Conservation (phyloP, 2,329 filamentous ascomycete species). For the Stemphylium beticola region DNA sequence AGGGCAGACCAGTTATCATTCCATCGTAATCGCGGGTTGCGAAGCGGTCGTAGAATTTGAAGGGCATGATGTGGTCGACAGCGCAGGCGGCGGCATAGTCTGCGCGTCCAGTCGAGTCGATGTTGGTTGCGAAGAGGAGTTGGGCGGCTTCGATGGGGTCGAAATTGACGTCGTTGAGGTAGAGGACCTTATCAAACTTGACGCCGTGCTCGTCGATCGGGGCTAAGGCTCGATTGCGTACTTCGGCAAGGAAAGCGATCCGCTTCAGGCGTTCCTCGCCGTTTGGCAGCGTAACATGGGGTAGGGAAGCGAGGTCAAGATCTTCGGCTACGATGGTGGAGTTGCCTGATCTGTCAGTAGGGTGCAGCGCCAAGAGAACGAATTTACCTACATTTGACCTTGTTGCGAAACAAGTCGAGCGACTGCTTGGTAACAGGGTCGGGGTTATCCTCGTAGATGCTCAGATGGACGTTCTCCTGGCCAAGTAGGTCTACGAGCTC, state of each 20-base stretch:
- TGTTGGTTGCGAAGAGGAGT: conserved; percentile 68
- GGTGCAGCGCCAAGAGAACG: not conserved
- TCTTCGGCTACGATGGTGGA: conserved; percentile 64
- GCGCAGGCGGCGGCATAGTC: conserved; percentile 73
- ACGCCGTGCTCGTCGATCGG: conserved; percentile 63
- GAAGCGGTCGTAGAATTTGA: conserved; percentile 76
- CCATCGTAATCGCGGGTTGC: conserved; percentile 72
- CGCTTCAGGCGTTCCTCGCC: conserved; percentile 70
- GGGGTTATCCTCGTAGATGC: conserved; percentile 76
- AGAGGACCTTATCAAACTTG: conserved; percentile 66
- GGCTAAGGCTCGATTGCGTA: conserved; percentile 71
- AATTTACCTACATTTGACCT: conserved; percentile 51
- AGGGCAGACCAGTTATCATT: conserved; percentile 66
- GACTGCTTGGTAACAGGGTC: conserved; percentile 63
- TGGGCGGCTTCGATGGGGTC: conserved; percentile 64
- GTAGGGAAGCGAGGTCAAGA: conserved; percentile 63
- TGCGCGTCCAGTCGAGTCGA: conserved; percentile 57
- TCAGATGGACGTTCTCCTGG: conserved; percentile 70
- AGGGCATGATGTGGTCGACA: conserved; percentile 71
- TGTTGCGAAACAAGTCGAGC: conserved; percentile 60
- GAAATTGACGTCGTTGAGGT: conserved; percentile 72
- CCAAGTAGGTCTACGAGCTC: conserved; percentile 71
- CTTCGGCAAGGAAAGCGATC: conserved; percentile 75
- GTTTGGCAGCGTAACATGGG: conserved; percentile 66
- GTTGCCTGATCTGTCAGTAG: conserved; percentile 45